Evolutionary conservation across 108 stramenopile genomes (phyloP).

Genomic region (Stephanodiscus minutulus): DNA sequence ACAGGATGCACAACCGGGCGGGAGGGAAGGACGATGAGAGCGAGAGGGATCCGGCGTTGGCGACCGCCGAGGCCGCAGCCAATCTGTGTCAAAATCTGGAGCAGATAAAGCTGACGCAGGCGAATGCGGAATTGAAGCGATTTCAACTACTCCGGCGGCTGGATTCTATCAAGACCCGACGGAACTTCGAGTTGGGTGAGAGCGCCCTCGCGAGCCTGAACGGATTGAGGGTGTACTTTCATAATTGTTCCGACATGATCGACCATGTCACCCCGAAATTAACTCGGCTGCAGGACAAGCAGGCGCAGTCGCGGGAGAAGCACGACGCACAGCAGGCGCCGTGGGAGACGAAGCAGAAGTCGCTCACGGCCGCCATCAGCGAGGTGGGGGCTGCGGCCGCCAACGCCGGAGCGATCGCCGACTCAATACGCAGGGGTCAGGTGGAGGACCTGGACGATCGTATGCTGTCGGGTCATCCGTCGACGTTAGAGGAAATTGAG

Average conservation of each 20-base stretch:
- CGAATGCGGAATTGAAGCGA: constrained; percentile 82
- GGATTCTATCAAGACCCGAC: constrained; percentile 77
- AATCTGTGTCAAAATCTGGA: constrained; percentile 73
- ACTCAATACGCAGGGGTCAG: constrained; percentile 68
- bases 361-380: constrained; percentile 60
- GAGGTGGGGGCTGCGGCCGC: constrained; percentile 56
- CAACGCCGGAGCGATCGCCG: constrained; percentile 55
- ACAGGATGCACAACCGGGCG: constrained; percentile 15
- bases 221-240: constrained; percentile 74
- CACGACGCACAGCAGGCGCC: constrained; percentile 64
- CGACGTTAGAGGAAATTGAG: constrained; percentile 73
- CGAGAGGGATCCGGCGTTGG: constrained; percentile 54
- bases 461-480: constrained; percentile 45
- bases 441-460: constrained; percentile 50
- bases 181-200: constrained; percentile 91
- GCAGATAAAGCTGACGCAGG: constrained; percentile 78
- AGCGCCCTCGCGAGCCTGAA: constrained; percentile 69
- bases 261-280: constrained; percentile 63
- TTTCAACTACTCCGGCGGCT: constrained; percentile 81
- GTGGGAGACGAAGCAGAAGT: constrained; percentile 68
- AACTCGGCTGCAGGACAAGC: constrained; percentile 65
- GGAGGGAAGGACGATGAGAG: constrained; percentile 24
- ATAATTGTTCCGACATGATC: constrained; percentile 76
- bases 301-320: constrained; percentile 53
- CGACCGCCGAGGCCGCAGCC: constrained; percentile 58